These are phyloP conservation scores for Taphrina confusa DNA, from an alignment of 1,139 yeast species.

Conservation along the genomic window DNA sequence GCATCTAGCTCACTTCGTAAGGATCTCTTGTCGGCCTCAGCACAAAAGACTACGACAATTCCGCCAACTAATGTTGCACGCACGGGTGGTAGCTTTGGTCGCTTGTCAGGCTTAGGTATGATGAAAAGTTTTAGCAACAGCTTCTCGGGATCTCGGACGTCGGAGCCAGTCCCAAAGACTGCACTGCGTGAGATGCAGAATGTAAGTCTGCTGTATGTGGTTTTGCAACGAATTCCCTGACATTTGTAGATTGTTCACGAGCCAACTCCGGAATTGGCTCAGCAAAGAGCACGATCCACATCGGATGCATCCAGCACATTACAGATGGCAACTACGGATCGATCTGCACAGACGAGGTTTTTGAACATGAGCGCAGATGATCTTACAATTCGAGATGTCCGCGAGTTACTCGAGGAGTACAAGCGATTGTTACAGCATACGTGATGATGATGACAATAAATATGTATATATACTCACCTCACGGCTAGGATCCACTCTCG, in stretches of 20 bases:
- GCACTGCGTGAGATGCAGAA: constrained; percentile 3
- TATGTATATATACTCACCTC: too few species aligned
- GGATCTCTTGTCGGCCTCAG: background rate
- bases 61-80: background rate
- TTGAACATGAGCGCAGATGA: constrained; percentile 21
- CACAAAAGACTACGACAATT: background rate
- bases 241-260: background rate
- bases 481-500: too few species aligned
- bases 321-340: background rate
- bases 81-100: constrained; percentile 14
- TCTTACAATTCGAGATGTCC: constrained; percentile 24
- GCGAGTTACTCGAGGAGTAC: constrained; percentile 24
- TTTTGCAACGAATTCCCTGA: background rate
- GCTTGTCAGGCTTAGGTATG: constrained; percentile 22
- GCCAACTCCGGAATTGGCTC: background rate
- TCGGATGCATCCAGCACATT: constrained; percentile 1
- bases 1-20: constrained; percentile 2
- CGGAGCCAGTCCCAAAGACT: background rate
- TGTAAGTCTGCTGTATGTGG: background rate
- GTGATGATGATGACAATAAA: background rate
- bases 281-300: background rate
- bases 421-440: constrained; percentile 11
- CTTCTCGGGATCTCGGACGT: constrained; percentile 2
- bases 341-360: background rate
- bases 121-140: constrained; percentile 11